phyloP scores from a whole-genome alignment of 768 basidiomycete genomes.

The Lanmaoa pseudosensibilis region DNA sequence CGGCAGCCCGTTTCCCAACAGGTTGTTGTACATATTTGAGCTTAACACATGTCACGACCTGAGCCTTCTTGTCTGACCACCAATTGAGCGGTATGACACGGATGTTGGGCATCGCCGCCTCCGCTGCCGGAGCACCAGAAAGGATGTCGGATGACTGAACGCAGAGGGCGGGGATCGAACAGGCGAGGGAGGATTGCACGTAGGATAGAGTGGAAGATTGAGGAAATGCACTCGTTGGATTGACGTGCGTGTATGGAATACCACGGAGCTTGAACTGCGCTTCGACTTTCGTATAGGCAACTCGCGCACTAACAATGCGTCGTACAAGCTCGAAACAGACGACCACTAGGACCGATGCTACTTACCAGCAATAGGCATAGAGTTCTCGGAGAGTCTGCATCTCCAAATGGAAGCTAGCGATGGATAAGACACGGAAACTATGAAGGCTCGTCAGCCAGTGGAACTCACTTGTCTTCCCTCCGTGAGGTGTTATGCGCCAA shows the following conservation, averaged over 20 bases:
- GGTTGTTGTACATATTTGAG: slow-evolving; percentile 88
- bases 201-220: slow-evolving; percentile 49
- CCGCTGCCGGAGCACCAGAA: slow-evolving; percentile 80
- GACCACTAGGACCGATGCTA: not conserved
- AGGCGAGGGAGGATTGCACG: slow-evolving; percentile 70
- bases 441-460: accelerated
- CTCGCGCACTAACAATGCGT: slow-evolving; percentile 62
- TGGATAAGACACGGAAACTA: not conserved
- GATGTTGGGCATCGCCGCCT: slow-evolving; percentile 92
- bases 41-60: slow-evolving; percentile 89
- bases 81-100: slow-evolving; percentile 86
- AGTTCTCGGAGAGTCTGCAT: slow-evolving; percentile 73
- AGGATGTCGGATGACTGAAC: slow-evolving; percentile 81
- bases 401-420: slow-evolving; percentile 58
- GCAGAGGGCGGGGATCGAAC: slow-evolving; percentile 79
- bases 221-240: slow-evolving; percentile 47
- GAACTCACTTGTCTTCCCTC: slow-evolving; percentile 32
- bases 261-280: slow-evolving; percentile 78
- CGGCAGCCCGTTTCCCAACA: slow-evolving; percentile 65
- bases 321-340: not conserved
- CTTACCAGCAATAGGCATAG: slow-evolving; percentile 86
- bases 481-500: slow-evolving; percentile 7
- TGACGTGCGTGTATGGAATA: slow-evolving; percentile 77
- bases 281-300: slow-evolving; percentile 88
- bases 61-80: slow-evolving; percentile 81